Conservation (phyloP, 768 basidiomycete genomes). For the Pleurotus tuber-regium region DNA sequence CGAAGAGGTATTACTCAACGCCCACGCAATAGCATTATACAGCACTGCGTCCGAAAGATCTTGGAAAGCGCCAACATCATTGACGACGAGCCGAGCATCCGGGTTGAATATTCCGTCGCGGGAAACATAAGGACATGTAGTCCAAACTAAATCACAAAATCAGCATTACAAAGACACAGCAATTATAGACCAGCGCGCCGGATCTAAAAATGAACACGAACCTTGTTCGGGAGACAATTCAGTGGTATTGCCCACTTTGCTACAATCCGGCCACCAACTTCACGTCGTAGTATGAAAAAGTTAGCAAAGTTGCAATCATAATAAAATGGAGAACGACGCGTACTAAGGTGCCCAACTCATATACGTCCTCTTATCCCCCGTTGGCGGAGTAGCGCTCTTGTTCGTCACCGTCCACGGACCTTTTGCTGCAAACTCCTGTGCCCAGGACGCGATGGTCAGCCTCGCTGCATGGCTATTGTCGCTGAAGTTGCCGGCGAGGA, state of each 20-base stretch:
- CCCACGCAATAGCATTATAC: constrained; percentile 59
- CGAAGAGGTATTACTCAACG: constrained; percentile 35
- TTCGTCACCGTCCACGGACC: constrained; percentile 58
- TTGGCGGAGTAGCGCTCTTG: constrained; percentile 46
- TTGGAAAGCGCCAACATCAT: constrained; percentile 54
- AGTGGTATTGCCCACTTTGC: constrained; percentile 54
- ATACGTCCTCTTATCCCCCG: constrained; percentile 58
- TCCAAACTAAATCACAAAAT: constrained; percentile 52
- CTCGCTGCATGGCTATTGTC: constrained; percentile 44
- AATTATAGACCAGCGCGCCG: too few species aligned
- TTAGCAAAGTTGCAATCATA: neutral
- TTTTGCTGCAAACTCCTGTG: constrained; percentile 34
- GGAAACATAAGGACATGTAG: constrained; percentile 50
- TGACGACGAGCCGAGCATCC: constrained; percentile 48
- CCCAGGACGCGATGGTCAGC: constrained; percentile 44
- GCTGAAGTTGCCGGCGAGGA: constrained; percentile 40
- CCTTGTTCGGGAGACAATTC: constrained; percentile 51
- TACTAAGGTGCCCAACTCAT: constrained; percentile 74
- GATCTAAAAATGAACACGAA: constrained; percentile 27
- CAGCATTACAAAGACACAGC: too few species aligned
- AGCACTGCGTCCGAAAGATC: constrained; percentile 57
- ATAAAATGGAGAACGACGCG: constrained; percentile 18
- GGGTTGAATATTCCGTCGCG: constrained; percentile 68
- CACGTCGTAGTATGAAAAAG: neutral
- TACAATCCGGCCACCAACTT: constrained; percentile 67